Evolutionary conservation across 345 rosid species (phyloP), one percentile per base, ranked within the genome.

Genomic region (Angophora floribunda): DNA sequence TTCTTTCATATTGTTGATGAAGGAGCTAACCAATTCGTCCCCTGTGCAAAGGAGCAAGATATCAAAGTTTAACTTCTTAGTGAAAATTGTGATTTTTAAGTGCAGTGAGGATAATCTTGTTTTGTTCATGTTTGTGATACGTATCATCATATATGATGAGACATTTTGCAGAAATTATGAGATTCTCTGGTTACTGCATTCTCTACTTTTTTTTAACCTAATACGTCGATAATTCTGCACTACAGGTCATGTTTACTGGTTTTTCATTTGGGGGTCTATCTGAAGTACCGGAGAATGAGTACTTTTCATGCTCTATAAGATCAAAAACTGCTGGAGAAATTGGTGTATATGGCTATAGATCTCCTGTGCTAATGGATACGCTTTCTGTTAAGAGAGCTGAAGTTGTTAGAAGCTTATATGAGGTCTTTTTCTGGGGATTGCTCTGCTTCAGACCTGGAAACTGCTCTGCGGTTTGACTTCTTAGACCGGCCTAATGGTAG

Each of bases 301-400:
- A 94, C 90, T 90, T 94, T 90, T 97, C 99, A 52, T 97, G 95
- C 90, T 93, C 95, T 61, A 95, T 95, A 96, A 97, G 94, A 86
- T 93, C 97, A 91, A 93, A 91, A 19, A 95, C 95, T 94, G 98
- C 97, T 50, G 97, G 95, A 91, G 99, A 96, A 91, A 95, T 94
- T 86, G 99, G 99, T 86, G 91, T 95, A 63, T 97, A 94, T 94
- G 99, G 98, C 79, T 94, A 96, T 90, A 95, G 93, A 90, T 98
- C 98, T 61, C 92, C 99, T 49, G 86, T 97, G 89, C 92, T 97
- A 79, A 93, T 91, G 95, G 99, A 97, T 88, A 97, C 96, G 99
- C 96, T 95, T 87, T 98, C 98, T 88, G 97, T 98, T 86, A 97
- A 96, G 94, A 95, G 98, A 92, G 98, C 95, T 91, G 96, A 93